These are phyloP conservation scores for Saccharomyces pastorianus DNA, from an alignment of 1,139 yeast species.

Conservation along the genomic window DNA sequence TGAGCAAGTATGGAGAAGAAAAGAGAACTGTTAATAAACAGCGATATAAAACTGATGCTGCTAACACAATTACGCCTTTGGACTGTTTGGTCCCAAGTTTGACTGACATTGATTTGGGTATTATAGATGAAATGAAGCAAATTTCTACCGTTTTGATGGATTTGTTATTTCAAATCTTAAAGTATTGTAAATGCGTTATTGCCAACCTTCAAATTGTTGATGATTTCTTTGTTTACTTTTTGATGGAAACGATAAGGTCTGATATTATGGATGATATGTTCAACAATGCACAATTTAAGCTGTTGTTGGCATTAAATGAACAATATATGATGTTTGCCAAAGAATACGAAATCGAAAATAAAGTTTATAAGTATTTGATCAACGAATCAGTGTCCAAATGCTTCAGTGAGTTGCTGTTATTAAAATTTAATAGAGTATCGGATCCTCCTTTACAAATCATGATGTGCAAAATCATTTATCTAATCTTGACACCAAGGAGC, in stretches of 20 bases:
- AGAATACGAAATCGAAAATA: constrained; percentile 36
- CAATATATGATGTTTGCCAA: constrained; percentile 66
- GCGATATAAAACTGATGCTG: neutral
- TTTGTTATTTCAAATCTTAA: constrained; percentile 46
- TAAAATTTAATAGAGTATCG: constrained; percentile 64
- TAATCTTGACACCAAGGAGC: constrained; percentile 63
- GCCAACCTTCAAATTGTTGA: constrained; percentile 43
- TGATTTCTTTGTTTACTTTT: constrained; percentile 43
- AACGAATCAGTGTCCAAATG: constrained; percentile 35
- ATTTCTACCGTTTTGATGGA: constrained; percentile 42
- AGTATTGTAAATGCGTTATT: constrained; percentile 38
- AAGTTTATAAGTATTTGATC: constrained; percentile 42
- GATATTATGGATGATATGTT: constrained; percentile 52
- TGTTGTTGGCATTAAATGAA: constrained; percentile 71
- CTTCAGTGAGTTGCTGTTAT: constrained; percentile 48
- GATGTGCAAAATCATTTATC: constrained; percentile 68
- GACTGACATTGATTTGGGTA: constrained; percentile 27
- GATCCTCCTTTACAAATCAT: constrained; percentile 68
- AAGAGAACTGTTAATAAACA: constrained; percentile 10
- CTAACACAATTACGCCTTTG: neutral
- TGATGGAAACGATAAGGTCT: constrained; percentile 36
- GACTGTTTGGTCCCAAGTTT: neutral
- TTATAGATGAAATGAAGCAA: constrained; percentile 31
- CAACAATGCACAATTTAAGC: constrained; percentile 64
- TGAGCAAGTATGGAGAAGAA: constrained; percentile 26